Evolutionary conservation across 2,329 filamentous ascomycete species (phyloP).

Genomic region (Nigrograna mackinnonii): DNA sequence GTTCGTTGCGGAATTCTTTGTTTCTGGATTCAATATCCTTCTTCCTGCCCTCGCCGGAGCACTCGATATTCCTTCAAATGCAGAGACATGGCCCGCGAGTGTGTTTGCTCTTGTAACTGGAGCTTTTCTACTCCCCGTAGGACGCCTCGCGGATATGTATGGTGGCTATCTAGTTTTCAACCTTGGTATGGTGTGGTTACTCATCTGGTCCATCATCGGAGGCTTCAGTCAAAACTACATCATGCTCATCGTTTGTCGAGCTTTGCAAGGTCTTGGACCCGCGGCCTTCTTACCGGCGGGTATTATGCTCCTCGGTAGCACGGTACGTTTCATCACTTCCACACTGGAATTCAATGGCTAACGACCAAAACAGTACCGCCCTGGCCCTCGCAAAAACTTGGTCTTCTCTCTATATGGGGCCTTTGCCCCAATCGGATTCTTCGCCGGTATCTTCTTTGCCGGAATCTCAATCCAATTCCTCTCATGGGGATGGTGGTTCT

Average conservation of each 20-base stretch:
- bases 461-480: slow-evolving; percentile 33
- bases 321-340: slow-evolving; percentile 18
- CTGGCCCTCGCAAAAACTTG: slow-evolving; percentile 70
- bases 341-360: neutral
- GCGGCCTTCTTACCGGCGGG: slow-evolving; percentile 73
- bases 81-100: slow-evolving; percentile 51
- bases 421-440: slow-evolving; percentile 54
- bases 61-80: slow-evolving; percentile 68
- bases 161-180: slow-evolving; percentile 68
- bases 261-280: slow-evolving; percentile 73
- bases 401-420: slow-evolving; percentile 64
- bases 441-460: slow-evolving; percentile 40
- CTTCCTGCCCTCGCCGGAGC: slow-evolving; percentile 66
- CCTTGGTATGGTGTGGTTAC: slow-evolving; percentile 65
- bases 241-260: slow-evolving; percentile 75
- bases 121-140: slow-evolving; percentile 52
- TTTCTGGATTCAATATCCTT: slow-evolving; percentile 74
- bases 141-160: slow-evolving; percentile 61
- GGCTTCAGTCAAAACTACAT: slow-evolving; percentile 70
- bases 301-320: slow-evolving; percentile 67
- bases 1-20: slow-evolving; percentile 72
- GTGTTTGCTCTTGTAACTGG: slow-evolving; percentile 42
- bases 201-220: slow-evolving; percentile 69
- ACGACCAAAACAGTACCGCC: slow-evolving; percentile 55
- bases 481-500: slow-evolving; percentile 39